Conservation (phyloP, 495 filamentous ascomycete species). For the Pseudevernia furfuracea region DNA sequence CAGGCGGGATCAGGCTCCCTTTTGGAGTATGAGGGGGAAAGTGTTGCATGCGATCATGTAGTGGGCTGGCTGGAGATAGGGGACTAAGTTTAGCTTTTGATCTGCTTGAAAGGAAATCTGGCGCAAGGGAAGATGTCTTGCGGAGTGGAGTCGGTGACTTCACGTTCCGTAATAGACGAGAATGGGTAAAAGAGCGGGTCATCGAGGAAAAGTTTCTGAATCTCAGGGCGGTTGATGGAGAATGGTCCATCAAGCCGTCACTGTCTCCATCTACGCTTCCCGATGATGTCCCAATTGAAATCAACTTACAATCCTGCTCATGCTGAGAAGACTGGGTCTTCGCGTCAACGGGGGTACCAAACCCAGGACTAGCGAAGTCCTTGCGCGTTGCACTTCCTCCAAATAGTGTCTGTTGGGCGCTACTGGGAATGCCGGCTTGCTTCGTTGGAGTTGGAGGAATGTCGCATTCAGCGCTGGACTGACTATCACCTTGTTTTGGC, state of each 20-base stretch:
- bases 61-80: constrained; percentile 43
- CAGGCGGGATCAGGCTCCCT: constrained; percentile 66
- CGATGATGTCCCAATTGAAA: constrained; percentile 24
- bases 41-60: constrained; percentile 43
- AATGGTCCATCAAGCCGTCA: constrained; percentile 30
- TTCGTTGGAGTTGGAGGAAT: constrained; percentile 92
- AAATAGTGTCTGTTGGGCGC: constrained; percentile 13
- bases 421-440: constrained; percentile 45
- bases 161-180: constrained; percentile 31
- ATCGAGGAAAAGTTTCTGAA: constrained; percentile 25
- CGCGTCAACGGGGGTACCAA: constrained; percentile 7
- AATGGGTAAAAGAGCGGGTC: constrained; percentile 34
- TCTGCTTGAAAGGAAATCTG: constrained; percentile 28
- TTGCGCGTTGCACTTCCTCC: constrained; percentile 12
- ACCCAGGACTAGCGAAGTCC: constrained; percentile 4
- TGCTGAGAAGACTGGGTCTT: constrained; percentile 9
- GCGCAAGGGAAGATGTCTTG: constrained; percentile 28
- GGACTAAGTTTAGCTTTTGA: constrained; percentile 40
- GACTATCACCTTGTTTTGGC: constrained; percentile 49
- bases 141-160: constrained; percentile 34
- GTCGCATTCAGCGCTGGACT: constrained; percentile 59
- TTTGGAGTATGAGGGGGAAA: constrained; percentile 72
- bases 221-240: constrained; percentile 33
- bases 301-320: constrained; percentile 32
- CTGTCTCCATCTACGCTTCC: constrained; percentile 27